Percentiles rank a stretch among this genome's conserved stretches.
Evolutionary conservation across 2,329 filamentous ascomycete genomes (phyloP).

Genomic region (Aspergillus ochraceoroseus): DNA sequence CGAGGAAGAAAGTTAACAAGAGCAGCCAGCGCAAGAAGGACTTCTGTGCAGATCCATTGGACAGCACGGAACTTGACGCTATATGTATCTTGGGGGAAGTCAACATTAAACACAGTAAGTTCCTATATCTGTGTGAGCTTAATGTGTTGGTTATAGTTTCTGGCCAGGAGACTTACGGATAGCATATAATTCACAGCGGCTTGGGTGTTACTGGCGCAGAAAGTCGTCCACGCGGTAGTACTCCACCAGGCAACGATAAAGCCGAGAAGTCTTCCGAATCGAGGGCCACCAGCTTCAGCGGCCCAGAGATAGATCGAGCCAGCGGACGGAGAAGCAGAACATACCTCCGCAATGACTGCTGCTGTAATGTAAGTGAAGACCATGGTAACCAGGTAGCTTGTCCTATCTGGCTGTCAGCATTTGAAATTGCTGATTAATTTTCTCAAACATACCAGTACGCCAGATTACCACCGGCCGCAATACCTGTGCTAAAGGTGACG

Average conservation of each 20-base stretch:
- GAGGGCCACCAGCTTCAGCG: slow-evolving; percentile 54
- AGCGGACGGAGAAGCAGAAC: slow-evolving; percentile 55
- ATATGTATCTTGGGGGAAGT: slow-evolving; percentile 52
- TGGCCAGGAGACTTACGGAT: slow-evolving; percentile 35
- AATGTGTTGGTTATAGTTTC: neutral
- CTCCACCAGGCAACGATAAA: slow-evolving; percentile 63
- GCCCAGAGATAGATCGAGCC: slow-evolving; percentile 60
- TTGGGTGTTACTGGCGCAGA: slow-evolving; percentile 53
- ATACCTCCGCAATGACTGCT: slow-evolving; percentile 57
- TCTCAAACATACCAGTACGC: slow-evolving; percentile 51
- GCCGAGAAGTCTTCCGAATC: slow-evolving; percentile 53
- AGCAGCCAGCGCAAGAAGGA: slow-evolving; percentile 49
- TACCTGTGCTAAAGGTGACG: slow-evolving; percentile 59
- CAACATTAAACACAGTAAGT: slow-evolving; percentile 53
- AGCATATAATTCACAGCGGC: slow-evolving; percentile 52
- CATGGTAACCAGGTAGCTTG: slow-evolving; percentile 56
- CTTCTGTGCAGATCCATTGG: slow-evolving; percentile 56
- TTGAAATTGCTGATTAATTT: neutral
- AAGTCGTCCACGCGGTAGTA: slow-evolving; percentile 59
- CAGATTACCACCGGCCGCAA: slow-evolving; percentile 56
- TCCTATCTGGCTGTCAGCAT: slow-evolving; percentile 39
- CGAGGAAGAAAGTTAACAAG: slow-evolving; percentile 50
- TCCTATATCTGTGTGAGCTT: slow-evolving; percentile 37
- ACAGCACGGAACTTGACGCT: slow-evolving; percentile 56
- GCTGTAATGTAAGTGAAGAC: slow-evolving; percentile 59